Evolutionary conservation across 768 basidiomycete genomes (phyloP).

Genomic region (Hypsizygus marmoreus): DNA sequence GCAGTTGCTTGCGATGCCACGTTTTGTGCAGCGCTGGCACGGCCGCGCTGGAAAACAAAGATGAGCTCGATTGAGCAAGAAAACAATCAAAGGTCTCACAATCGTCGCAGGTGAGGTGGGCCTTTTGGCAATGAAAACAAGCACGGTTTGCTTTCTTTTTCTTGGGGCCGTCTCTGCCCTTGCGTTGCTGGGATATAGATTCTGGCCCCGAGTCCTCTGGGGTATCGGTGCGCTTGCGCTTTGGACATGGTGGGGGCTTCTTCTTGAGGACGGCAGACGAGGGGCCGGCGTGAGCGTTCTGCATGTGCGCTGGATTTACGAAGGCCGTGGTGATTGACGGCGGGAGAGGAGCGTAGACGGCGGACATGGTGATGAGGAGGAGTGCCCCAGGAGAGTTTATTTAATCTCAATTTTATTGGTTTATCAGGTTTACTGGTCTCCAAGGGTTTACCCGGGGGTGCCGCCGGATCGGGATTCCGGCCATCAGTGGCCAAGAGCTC

Average conservation of each 20-base stretch:
- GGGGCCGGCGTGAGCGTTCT: constrained; percentile 47
- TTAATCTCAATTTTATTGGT: constrained; percentile 22
- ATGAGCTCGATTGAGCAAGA: constrained; percentile 21
- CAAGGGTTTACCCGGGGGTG: constrained; percentile 16
- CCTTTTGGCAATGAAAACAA: constrained; percentile 95
- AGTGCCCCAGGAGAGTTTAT: constrained; percentile 18
- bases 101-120: constrained; percentile 98
- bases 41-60: constrained; percentile 70
- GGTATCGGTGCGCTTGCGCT: constrained; percentile 65
- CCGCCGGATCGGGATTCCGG: constrained; percentile 20
- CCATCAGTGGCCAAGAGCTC: constrained; percentile 12
- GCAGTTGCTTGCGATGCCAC: constrained; percentile 85
- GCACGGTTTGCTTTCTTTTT: constrained; percentile 96
- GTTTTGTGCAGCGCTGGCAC: constrained; percentile 94
- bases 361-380: constrained; percentile 32
- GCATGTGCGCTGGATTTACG: constrained; percentile 45
- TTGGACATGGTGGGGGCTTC: constrained; percentile 35
- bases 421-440: constrained; percentile 2
- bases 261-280: constrained; percentile 42
- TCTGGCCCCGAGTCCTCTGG: constrained; percentile 57
- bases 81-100: constrained; percentile 53
- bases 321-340: constrained; percentile 31
- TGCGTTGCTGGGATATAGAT: constrained; percentile 47
- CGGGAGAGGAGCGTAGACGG: constrained; percentile 40
- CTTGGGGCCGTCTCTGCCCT: constrained; percentile 75